Conservation (phyloP, 1,139 yeast species). For the Magnusiomyces ingens region DNA sequence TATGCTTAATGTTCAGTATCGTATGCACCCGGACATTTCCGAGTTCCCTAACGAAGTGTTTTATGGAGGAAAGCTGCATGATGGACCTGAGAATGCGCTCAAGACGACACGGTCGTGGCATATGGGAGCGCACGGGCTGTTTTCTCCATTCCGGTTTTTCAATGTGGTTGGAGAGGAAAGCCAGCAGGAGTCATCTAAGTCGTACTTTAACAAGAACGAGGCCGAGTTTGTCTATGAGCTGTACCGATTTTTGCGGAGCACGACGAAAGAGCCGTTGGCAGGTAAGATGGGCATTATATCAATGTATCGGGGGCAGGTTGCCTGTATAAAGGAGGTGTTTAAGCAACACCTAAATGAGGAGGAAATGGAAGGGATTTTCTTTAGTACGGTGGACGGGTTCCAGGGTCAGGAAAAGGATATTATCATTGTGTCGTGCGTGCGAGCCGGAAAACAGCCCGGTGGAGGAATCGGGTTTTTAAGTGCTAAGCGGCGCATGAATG, state of each 20-base stretch:
- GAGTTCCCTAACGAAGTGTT: conserved; percentile 79
- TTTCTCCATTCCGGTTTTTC: conserved; percentile 42
- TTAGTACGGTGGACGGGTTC: conserved; percentile 95
- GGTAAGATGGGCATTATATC: conserved; percentile 87
- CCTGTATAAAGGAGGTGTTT: conserved; percentile 52
- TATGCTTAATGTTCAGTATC: conserved; percentile 87
- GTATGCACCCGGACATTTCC: conserved; percentile 95
- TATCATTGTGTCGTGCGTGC: conserved; percentile 87
- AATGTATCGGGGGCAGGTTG: conserved; percentile 87
- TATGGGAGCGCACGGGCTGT: background rate
- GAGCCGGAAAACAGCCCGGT: conserved; percentile 60
- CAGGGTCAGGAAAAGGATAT: conserved; percentile 98
- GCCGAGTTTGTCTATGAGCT: conserved; percentile 34
- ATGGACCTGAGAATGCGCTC: conserved; percentile 49
- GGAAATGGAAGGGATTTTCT: conserved; percentile 65
- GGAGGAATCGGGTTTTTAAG: conserved; percentile 78
- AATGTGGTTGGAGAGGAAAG: conserved; percentile 62
- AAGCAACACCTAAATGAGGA: conserved; percentile 51
- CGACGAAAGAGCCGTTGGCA: conserved; percentile 40
- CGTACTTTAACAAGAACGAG: conserved; percentile 13
- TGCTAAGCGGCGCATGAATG: conserved; percentile 91
- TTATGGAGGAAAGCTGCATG: conserved; percentile 61
- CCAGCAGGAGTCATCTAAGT: conserved; percentile 27
- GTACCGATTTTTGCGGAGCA: conserved; percentile 32
- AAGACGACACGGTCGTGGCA: conserved; percentile 45